A percentile compares a stretch with the other conserved stretches of the same genome.
Conservation (phyloP, 495 filamentous ascomycete genomes). For the Penicillium dipodomyicola region DNA sequence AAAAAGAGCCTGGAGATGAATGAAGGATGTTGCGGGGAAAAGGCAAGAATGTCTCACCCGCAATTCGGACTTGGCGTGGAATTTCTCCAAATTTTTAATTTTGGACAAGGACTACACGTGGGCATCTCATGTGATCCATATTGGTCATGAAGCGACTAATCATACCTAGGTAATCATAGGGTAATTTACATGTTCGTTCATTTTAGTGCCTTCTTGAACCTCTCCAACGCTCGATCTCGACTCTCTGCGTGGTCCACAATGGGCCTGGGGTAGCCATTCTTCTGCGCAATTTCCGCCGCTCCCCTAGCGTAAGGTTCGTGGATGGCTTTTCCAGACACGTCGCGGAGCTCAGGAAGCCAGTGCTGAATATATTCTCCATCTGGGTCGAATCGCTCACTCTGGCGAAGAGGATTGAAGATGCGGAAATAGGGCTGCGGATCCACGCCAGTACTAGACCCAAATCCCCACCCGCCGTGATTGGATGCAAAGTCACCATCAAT, state of each 20-base stretch:
- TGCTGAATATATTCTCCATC: slow-evolving; percentile 56
- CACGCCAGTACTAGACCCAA: slow-evolving; percentile 73
- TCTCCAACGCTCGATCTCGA: slow-evolving; percentile 62
- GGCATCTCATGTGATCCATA: not conserved
- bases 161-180: too few relatives aligned
- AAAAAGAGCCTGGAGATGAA: slow-evolving; percentile 1
- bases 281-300: slow-evolving; percentile 54
- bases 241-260: slow-evolving; percentile 71
- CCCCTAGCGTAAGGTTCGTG: slow-evolving; percentile 78
- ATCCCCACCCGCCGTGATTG: slow-evolving; percentile 94
- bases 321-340: slow-evolving; percentile 59
- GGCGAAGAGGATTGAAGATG: slow-evolving; percentile 83
- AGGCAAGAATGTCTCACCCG: slow-evolving; percentile 12
- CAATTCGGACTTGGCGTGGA: not conserved
- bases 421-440: slow-evolving; percentile 92
- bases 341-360: slow-evolving; percentile 63
- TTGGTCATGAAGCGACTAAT: not conserved
- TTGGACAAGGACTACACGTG: not conserved
- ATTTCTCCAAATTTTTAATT: slow-evolving; percentile 1
- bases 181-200: not conserved
- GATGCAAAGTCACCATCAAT: slow-evolving; percentile 91
- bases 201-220: slow-evolving; percentile 63
- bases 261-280: slow-evolving; percentile 68
- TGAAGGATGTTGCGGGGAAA: slow-evolving; percentile 13
- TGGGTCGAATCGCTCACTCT: slow-evolving; percentile 76